phyloP scores from a whole-genome alignment of 2,329 filamentous ascomycete species.

The Penicillium sp. region DNA sequence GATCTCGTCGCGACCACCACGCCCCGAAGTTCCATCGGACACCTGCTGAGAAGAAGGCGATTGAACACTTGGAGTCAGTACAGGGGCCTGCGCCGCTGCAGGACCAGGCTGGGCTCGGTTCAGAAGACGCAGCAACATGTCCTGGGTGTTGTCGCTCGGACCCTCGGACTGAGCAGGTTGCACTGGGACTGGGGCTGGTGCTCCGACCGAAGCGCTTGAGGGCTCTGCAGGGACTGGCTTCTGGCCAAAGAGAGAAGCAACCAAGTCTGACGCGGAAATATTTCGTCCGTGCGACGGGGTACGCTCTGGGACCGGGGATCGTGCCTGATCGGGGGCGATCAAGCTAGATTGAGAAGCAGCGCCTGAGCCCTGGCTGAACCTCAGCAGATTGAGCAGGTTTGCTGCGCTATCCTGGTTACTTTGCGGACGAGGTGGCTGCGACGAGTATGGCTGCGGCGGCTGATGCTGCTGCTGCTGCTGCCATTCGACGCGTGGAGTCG shows the following conservation, averaged over 20 bases:
- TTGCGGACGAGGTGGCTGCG: constrained; percentile 26
- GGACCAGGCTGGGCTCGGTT: constrained; percentile 58
- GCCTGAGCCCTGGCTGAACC: constrained; percentile 51
- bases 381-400: constrained; percentile 59
- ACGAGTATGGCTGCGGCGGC: constrained; percentile 16
- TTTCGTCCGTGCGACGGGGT: constrained; percentile 29
- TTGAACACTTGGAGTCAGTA: constrained; percentile 34
- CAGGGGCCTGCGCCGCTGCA: constrained; percentile 30
- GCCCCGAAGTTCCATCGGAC: constrained; percentile 1
- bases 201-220: constrained; percentile 8
- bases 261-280: constrained; percentile 53
- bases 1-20: constrained; percentile 8
- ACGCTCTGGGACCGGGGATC: constrained; percentile 24
- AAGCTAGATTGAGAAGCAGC: constrained; percentile 25
- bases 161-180: constrained; percentile 20
- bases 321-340: constrained; percentile 21
- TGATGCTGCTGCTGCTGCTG: constrained; percentile 25
- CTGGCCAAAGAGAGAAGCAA: constrained; percentile 51
- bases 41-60: constrained; percentile 23
- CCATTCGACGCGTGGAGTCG: constrained; percentile 41
- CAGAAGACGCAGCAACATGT: constrained; percentile 78
- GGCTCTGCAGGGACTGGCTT: constrained; percentile 26
- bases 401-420: constrained; percentile 46
- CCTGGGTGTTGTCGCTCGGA: constrained; percentile 61
- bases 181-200: constrained; percentile 1